Conservation (phyloP, 2,329 filamentous ascomycete genomes). For the Xylariaceae sp. region DNA sequence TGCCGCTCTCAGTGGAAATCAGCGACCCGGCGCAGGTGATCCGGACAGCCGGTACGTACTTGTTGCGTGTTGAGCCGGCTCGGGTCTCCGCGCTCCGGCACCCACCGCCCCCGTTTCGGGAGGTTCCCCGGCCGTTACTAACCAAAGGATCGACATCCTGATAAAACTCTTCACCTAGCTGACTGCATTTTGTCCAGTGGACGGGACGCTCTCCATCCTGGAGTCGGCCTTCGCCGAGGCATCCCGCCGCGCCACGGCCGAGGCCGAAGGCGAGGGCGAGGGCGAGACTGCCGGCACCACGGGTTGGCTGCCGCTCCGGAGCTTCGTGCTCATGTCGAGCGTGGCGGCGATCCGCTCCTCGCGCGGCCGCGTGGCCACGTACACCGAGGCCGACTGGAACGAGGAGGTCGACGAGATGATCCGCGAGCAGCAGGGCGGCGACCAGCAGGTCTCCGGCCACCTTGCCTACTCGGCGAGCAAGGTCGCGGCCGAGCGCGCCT, state of each 20-base stretch:
- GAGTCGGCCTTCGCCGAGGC: slow-evolving; percentile 9
- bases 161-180: no score
- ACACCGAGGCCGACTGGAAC: neutral
- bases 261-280: slow-evolving; percentile 3
- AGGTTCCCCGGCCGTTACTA: slow-evolving; percentile 11
- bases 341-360: neutral
- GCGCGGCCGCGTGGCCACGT: neutral
- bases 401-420: slow-evolving; percentile 6
- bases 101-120: slow-evolving; percentile 12
- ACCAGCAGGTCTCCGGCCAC: slow-evolving; percentile 9
- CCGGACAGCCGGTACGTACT: no score
- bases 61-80: no score
- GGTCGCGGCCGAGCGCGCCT: slow-evolving; percentile 20
- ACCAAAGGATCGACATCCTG: no score
- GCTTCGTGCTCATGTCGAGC: no score
- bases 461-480: slow-evolving; percentile 25
- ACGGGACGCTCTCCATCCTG: slow-evolving; percentile 10
- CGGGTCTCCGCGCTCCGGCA: no score
- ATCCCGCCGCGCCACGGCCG: slow-evolving; percentile 6
- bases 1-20: no score
- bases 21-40: no score
- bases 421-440: slow-evolving; percentile 11
- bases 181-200: slow-evolving; percentile 10
- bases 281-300: no score
- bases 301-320: no score